Evolutionary conservation across 140 eudicot genomes (phyloP), one percentile per base, ranked within the genome.

Genomic region (Senecio squalidus): DNA sequence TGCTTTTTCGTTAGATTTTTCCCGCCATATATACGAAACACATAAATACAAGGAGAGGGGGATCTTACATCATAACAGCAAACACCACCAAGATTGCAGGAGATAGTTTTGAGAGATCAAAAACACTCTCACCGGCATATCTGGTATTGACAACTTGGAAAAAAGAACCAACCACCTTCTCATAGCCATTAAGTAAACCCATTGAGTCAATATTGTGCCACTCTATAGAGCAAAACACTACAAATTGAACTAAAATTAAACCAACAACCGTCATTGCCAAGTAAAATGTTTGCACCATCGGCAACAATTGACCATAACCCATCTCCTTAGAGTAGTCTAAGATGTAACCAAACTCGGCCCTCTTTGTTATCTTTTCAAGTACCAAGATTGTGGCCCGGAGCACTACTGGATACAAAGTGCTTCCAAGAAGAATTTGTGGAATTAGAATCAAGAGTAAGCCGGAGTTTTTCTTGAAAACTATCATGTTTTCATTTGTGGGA

Each of bases 401-500:
- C 44, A 64, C 43, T 0, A 81, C 66, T 0, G 95, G 88, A 25
- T 59, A 86, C 38, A 86, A 76, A 21, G 93, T 86, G 72, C 80
- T 86, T 20, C 95, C 95, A 0, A 83, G 30, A 16, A 86, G 84
- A 44, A 64, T 57, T 8, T 82, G 95, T 25, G 93, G 89, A 50
- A 83, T 70, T 0, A 86, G 61, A 51, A 86, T 74, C 59, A 70
- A 55, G 0, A 86, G 73, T 0, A 86, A 74, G 3, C 89, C 89
- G 0, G 95, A 69, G 51, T 86, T 77, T 60, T 78, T 72, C 29
- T 51, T 58, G 43, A 86, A 86, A 8, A 80, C 58, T 0, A 58
- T 4, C 93, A 86, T 86, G 84, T 77, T 86, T 62, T 86, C 95
- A 30, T 86, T 86, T 38, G 93, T 83, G 11, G 95, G 95, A 3